Percentiles rank a stretch among this genome's conserved stretches.
phyloP scores from a whole-genome alignment of 495 filamentous ascomycete genomes.

The Podospora tetraspora region DNA sequence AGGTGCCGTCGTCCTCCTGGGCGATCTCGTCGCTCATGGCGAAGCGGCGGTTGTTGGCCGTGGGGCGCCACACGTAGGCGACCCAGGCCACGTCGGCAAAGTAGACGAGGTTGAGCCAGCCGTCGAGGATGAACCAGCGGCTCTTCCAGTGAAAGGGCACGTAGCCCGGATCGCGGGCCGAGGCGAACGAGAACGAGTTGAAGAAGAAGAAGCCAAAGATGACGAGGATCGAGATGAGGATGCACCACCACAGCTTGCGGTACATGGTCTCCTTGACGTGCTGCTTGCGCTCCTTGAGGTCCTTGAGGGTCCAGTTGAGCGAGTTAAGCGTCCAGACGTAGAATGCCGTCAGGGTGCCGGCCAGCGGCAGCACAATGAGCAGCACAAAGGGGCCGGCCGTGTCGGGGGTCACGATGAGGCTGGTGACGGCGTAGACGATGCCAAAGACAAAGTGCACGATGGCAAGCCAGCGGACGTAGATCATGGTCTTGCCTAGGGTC shows the following conservation, averaged over 20 bases:
- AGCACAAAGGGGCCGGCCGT: constrained; percentile 77
- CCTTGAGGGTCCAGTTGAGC: constrained; percentile 89
- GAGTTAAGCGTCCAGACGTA: constrained; percentile 99
- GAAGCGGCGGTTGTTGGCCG: constrained; percentile 93
- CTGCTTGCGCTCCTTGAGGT: constrained; percentile 88
- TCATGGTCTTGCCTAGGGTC: constrained; percentile 88
- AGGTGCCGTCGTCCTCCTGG: constrained; percentile 92
- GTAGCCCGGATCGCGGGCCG: constrained; percentile 73
- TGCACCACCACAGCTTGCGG: constrained; percentile 98
- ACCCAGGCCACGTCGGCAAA: constrained; percentile 85
- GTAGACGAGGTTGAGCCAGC: constrained; percentile 96
- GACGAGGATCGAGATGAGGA: constrained; percentile 83
- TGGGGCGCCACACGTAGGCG: constrained; percentile 96
- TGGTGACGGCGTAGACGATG: constrained; percentile 86
- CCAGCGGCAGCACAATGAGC: constrained; percentile 87
- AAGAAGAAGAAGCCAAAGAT: constrained; percentile 96
- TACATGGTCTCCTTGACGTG: constrained; percentile 93
- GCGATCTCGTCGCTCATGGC: constrained; percentile 99
- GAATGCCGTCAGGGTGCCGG: constrained; percentile 89
- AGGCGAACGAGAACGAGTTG: constrained; percentile 90
- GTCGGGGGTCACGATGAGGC: constrained; percentile 80
- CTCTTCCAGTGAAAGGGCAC: constrained; percentile 94
- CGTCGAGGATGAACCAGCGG: constrained; percentile 95
- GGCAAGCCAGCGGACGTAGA: constrained; percentile 86
- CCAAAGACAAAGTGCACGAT: constrained; percentile 92